These are phyloP conservation scores for Aspergillus egyptiacus DNA, from an alignment of 495 filamentous ascomycete species.

Conservation along the genomic window DNA sequence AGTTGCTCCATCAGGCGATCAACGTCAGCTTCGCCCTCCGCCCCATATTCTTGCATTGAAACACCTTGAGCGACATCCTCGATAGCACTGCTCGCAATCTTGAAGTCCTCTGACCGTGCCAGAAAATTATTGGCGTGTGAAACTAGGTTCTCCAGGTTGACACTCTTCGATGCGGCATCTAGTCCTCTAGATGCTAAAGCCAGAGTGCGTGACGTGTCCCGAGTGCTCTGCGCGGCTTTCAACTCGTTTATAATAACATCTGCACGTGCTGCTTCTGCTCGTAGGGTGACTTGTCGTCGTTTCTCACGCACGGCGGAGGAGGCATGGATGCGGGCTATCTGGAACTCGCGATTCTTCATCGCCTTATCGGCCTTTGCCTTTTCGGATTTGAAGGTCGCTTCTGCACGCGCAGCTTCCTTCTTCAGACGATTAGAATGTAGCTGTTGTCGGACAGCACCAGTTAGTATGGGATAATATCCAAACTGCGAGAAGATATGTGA, in stretches of 20 bases:
- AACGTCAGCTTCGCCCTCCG: conserved; percentile 42
- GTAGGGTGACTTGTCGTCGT: conserved; percentile 40
- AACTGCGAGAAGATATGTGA: too few species aligned
- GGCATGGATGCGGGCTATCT: conserved; percentile 47
- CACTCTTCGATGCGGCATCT: conserved; percentile 40
- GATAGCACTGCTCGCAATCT: conserved; percentile 42
- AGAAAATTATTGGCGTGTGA: conserved; percentile 45
- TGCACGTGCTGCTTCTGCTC: conserved; percentile 42
- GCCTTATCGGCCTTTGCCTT: conserved; percentile 45
- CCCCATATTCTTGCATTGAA: conserved; percentile 44
- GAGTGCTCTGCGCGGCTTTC: conserved; percentile 43
- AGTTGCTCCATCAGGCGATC: conserved; percentile 45
- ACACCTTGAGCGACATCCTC: conserved; percentile 44
- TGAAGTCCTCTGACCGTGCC: conserved; percentile 43
- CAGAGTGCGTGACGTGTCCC: conserved; percentile 42
- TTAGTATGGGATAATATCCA: conserved; percentile 4
- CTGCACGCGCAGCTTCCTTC: conserved; percentile 42
- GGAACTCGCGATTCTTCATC: conserved; percentile 46
- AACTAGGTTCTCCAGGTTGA: conserved; percentile 41
- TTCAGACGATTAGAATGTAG: conserved; percentile 45
- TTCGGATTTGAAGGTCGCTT: conserved; percentile 44
- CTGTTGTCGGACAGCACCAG: conserved; percentile 16
- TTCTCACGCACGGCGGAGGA: conserved; percentile 44
- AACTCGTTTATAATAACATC: conserved; percentile 48
- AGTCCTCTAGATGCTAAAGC: conserved; percentile 39